Evolutionary conservation across 2,329 filamentous ascomycete species (phyloP), one percentile per base, ranked within the genome.

Genomic region (Neonectria punicea): DNA sequence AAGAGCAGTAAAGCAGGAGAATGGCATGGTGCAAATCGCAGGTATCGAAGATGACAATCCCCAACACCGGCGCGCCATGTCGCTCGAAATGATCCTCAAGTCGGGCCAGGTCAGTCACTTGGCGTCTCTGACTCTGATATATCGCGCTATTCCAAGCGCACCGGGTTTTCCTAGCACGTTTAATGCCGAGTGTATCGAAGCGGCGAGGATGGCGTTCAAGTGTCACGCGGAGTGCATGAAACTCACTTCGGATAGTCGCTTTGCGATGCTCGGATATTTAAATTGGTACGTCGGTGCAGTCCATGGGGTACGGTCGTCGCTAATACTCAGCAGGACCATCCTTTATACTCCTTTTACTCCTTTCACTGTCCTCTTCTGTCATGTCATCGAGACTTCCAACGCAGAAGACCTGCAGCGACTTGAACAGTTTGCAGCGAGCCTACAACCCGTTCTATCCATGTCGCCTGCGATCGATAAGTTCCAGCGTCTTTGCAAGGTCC

Each of bases 321-420:
- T 49, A 41, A 61, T n/a, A 9, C 5, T 10, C 28, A 7, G n/a
- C 10, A 61, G 58, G 58, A 61, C 58, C 5, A 55, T 55, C 18
- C 16, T 61, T 18, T 61, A 36, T 20, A 30, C 41, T 18, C 58
- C 58, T 2, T 61, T 61, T 16, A 49, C 49, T 2, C 58, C 58
- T 13, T 55, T 61, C 30, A 61, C 51, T 10, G 43, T 61, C 16
- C 50, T 61, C 14, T 61, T 61, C n/a, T 61, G 58, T n/a, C 51
- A 61, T 16, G 58, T 61, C 36, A 61, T 61, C 16, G 58, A 61
- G 30, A 61, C 58, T 9, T 55, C 51, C 7, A 46, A 61, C 43
- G 20, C 18, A 5, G 25, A 53, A 46, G 57, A 53, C 47, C 57
- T 60, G 3, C 30, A 60, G 49, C 47, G 34, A 14, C 47, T 60